These are phyloP conservation scores for Rhodotorula glutinis DNA, from an alignment of 1,284 basidiomycete genomes.

Conservation along the genomic window DNA sequence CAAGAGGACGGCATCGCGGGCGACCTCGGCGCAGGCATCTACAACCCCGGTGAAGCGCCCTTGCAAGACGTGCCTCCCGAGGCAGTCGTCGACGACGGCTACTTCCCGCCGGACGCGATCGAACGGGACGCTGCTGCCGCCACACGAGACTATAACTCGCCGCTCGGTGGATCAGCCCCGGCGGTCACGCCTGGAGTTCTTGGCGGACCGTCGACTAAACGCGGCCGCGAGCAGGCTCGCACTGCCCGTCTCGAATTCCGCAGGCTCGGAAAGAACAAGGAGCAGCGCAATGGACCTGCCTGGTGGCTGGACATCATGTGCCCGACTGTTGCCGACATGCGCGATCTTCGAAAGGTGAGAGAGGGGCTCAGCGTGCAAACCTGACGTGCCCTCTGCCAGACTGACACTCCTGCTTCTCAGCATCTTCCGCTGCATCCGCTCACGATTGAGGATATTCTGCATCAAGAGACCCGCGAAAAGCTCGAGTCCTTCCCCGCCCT, in stretches of 20 bases:
- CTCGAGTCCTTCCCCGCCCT: slow-evolving; percentile 81
- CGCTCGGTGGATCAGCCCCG: slow-evolving; percentile 5
- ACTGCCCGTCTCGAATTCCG: slow-evolving; percentile 29
- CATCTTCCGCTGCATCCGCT: slow-evolving; percentile 85
- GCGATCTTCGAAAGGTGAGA: slow-evolving; percentile 74
- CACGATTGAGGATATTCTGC: slow-evolving; percentile 92
- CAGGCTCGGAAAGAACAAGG: slow-evolving; percentile 31
- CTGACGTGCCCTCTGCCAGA: slow-evolving; percentile 3
- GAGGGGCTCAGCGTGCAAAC: too few species aligned
- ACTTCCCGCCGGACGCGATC: background rate
- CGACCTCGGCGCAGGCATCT: slow-evolving; percentile 37
- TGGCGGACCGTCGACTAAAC: slow-evolving; percentile 8
- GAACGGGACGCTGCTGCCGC: background rate
- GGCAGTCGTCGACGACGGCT: background rate
- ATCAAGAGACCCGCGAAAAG: slow-evolving; percentile 90
- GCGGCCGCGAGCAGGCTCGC: slow-evolving; percentile 24
- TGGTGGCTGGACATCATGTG: slow-evolving; percentile 94
- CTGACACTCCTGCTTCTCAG: slow-evolving; percentile 50
- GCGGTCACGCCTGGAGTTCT: slow-evolving; percentile 24
- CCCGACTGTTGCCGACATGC: slow-evolving; percentile 85
- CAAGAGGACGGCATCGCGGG: slow-evolving; percentile 40
- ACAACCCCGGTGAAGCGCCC: background rate
- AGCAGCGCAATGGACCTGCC: slow-evolving; percentile 49
- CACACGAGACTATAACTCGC: background rate
- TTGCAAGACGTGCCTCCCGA: slow-evolving; percentile 18